Conservation (phyloP, 2,329 filamentous ascomycete species). For the Beauveria pseudobassiana region DNA sequence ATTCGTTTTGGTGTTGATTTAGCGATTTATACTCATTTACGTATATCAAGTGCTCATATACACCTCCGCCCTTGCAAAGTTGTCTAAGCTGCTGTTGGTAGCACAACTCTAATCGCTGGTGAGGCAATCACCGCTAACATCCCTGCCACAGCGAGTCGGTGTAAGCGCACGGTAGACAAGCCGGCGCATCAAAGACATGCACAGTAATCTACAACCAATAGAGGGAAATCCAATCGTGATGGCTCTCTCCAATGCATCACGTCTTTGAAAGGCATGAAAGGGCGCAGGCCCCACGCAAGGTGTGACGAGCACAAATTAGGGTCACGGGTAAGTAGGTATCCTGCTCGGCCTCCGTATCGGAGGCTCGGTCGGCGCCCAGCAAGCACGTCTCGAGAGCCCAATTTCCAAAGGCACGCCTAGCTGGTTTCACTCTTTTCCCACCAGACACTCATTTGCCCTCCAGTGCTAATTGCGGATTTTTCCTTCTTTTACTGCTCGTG, state of each 20-base stretch:
- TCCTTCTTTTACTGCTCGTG: not conserved
- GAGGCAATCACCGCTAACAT: not conserved
- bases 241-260: not conserved
- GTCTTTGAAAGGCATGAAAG: not conserved
- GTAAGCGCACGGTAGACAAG: not conserved
- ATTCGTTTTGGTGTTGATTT: not conserved
- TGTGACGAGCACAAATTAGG: not conserved
- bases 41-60: too few species aligned
- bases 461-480: not conserved
- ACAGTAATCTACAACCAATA: conserved; percentile 4
- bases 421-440: not conserved
- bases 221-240: too few species aligned
- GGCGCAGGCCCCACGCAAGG: not conserved
- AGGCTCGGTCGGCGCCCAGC: conserved; percentile 5
- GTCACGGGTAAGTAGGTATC: conserved; percentile 2
- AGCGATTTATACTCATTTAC: not conserved
- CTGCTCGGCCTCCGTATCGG: conserved; percentile 10
- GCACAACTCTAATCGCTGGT: not conserved
- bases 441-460: not conserved
- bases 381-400: not conserved
- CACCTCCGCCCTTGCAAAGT: too few species aligned
- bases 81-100: too few species aligned
- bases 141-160: not conserved
- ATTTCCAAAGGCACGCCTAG: not conserved
- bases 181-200: not conserved